A percentile compares a stretch with the other conserved stretches of the same genome.
phyloP scores from a whole-genome alignment of 2,329 filamentous ascomycete species.

The Penicillium concentricum region DNA sequence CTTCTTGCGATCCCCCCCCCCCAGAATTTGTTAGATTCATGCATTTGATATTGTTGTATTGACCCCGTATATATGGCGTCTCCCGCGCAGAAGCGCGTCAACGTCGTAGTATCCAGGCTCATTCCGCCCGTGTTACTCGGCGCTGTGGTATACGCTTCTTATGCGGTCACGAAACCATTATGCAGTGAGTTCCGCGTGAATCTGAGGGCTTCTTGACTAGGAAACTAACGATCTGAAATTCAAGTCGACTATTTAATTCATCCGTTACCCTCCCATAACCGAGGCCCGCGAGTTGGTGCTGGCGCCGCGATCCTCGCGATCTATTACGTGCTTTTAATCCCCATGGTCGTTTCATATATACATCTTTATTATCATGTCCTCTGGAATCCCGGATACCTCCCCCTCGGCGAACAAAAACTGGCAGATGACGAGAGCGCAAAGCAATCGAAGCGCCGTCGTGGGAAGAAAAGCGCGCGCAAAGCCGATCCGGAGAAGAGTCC shows the following conservation, averaged over 20 bases:
- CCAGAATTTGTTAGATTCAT: conserved; percentile 7
- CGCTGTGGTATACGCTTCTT: conserved; percentile 68
- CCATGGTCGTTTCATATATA: conserved; percentile 66
- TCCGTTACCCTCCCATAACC: conserved; percentile 41
- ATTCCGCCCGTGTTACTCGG: conserved; percentile 69
- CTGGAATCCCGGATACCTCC: conserved; percentile 70
- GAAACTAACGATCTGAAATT: not conserved
- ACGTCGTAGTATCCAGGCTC: conserved; percentile 61
- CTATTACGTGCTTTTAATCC: conserved; percentile 69
- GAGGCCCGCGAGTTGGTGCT: conserved; percentile 51
- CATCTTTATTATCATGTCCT: conserved; percentile 69
- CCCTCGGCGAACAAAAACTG: conserved; percentile 54
- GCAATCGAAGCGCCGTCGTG: conserved; percentile 17
- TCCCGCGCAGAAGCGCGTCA: conserved; percentile 46
- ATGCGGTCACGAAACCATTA: conserved; percentile 65
- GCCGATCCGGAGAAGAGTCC: conserved; percentile 24
- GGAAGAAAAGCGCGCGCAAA: conserved; percentile 26
- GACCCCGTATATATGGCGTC: conserved; percentile 31
- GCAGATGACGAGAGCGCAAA: conserved; percentile 24
- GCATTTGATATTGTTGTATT: conserved; percentile 16
- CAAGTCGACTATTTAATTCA: conserved; percentile 71
- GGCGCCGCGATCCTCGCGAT: conserved; percentile 70
- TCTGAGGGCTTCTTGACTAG: too few relatives aligned
- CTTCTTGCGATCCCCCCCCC: not conserved
- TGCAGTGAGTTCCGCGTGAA: conserved; percentile 58